A percentile compares a stretch with the other conserved stretches of the same genome.
These are phyloP conservation scores for Chrysophaeum taylorii DNA, from an alignment of 352 stramenopile genomes.

Conservation along the genomic window DNA sequence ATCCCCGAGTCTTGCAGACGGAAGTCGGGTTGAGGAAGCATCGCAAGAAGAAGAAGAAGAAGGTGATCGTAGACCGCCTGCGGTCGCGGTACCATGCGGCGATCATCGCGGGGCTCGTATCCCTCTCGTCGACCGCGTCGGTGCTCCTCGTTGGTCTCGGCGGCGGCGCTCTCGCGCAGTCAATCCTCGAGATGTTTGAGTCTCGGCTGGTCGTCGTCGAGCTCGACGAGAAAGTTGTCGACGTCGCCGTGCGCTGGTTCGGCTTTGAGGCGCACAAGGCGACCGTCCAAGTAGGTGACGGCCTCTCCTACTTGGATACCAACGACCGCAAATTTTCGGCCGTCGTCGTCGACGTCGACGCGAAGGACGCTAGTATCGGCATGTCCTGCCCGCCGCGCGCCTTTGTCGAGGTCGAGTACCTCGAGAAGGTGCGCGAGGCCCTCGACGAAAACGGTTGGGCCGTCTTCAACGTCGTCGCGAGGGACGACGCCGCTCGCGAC, in stretches of 20 bases:
- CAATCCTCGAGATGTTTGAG: constrained; percentile 25
- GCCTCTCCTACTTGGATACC: constrained; percentile 38
- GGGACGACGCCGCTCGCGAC: constrained; percentile 30
- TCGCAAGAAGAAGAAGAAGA: constrained; percentile 53
- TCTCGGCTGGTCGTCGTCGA: constrained; percentile 58
- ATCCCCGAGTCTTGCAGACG: constrained; percentile 60
- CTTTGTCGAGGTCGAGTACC: constrained; percentile 47
- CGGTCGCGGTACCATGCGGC: constrained; percentile 63
- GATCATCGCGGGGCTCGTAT: constrained; percentile 47
- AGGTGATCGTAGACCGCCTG: constrained; percentile 52
- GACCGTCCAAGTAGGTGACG: constrained; percentile 42
- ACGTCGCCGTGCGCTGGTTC: constrained; percentile 54
- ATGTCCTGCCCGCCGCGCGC: constrained; percentile 54
- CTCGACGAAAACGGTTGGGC: constrained; percentile 42
- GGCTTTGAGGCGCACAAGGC: constrained; percentile 51
- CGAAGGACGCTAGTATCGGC: constrained; percentile 48
- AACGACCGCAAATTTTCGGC: constrained; percentile 37
- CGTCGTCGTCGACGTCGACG: constrained; percentile 62
- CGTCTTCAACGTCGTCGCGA: constrained; percentile 52
- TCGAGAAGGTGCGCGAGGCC: constrained; percentile 35
- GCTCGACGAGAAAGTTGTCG: constrained; percentile 50
- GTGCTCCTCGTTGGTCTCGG: constrained; percentile 54
- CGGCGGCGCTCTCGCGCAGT: constrained; percentile 50
- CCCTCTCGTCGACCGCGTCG: constrained; percentile 17
- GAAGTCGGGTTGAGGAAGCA: constrained; percentile 56